phyloP scores from a whole-genome alignment of 495 filamentous ascomycete genomes.

The Penicillium riverlandense region DNA sequence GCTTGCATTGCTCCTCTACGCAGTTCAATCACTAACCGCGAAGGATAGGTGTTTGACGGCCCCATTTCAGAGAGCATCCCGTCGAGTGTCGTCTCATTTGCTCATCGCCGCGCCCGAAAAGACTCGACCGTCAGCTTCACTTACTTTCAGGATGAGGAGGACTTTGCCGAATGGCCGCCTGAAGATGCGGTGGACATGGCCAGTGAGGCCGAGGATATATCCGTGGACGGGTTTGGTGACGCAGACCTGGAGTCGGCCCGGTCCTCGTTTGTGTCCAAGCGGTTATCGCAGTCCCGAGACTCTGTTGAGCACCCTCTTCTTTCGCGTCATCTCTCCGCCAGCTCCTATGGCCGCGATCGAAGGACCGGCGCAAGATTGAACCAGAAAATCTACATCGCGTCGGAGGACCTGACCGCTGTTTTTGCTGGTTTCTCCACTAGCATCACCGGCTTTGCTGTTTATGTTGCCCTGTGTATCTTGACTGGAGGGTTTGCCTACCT shows the following conservation, averaged over 20 bases:
- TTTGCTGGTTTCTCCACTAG: conserved; percentile 86
- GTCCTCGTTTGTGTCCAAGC: conserved; percentile 34
- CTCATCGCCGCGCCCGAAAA: conserved; percentile 64
- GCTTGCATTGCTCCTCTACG: not conserved
- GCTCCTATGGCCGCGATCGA: conserved; percentile 50
- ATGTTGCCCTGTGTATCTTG: conserved; percentile 58
- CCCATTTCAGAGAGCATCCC: conserved; percentile 93
- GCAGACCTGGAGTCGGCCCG: conserved; percentile 26
- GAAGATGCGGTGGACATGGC: conserved; percentile 47
- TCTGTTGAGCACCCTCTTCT: conserved; percentile 72
- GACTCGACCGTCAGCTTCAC: conserved; percentile 86
- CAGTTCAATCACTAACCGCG: not conserved
- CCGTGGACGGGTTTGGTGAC: conserved; percentile 21
- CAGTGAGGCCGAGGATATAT: conserved; percentile 47
- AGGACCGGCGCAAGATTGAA: conserved; percentile 50
- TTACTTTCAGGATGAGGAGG: conserved; percentile 64
- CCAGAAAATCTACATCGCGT: conserved; percentile 88
- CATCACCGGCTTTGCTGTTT: conserved; percentile 55
- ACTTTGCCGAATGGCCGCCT: conserved; percentile 42
- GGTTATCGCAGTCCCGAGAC: conserved; percentile 50
- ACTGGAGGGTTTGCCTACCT: conserved; percentile 77
- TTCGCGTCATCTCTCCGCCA: conserved; percentile 49
- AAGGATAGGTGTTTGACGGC: conserved; percentile 71
- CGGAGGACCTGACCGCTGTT: conserved; percentile 88
- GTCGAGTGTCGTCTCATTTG: conserved; percentile 81